These are phyloP conservation scores for Haematococcus lacustris DNA, from an alignment of 139 green algal species.

Conservation along the genomic window DNA sequence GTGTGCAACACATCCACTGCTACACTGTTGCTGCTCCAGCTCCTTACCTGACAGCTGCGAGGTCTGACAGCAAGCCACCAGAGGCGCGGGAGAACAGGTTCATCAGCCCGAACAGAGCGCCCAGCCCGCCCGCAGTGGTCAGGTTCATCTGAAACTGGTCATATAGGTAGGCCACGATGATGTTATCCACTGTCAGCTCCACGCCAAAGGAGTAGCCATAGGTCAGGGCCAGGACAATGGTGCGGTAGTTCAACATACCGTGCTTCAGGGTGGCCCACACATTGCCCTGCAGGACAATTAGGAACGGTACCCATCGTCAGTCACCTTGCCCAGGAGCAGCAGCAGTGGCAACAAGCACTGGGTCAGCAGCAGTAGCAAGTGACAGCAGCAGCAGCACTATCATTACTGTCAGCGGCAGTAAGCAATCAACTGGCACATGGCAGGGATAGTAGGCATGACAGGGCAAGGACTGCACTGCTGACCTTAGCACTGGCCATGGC, in stretches of 20 bases:
- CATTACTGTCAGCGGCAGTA: too few species aligned
- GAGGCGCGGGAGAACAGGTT: conserved; percentile 86
- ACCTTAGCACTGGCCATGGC: conserved; percentile 54
- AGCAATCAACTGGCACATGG: too few species aligned
- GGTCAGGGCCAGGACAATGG: conserved; percentile 55
- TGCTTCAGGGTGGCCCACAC: conserved; percentile 61
- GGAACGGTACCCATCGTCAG: too few species aligned
- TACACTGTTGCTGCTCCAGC: too few species aligned
- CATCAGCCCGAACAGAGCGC: conserved; percentile 73
- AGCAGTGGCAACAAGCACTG: too few species aligned
- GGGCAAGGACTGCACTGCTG: too few species aligned
- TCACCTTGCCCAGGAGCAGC: too few species aligned
- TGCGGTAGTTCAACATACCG: conserved; percentile 73
- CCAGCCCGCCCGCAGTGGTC: conserved; percentile 47
- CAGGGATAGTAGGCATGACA: too few species aligned
- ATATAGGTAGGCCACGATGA: conserved; percentile 58
- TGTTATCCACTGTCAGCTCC: conserved; percentile 81
- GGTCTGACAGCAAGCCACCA: conserved; percentile 67
- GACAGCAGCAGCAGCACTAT: too few species aligned
- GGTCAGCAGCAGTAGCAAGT: too few species aligned
- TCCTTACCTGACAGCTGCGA: conserved; percentile 20
- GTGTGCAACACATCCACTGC: too few species aligned
- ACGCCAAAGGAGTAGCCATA: conserved; percentile 83
- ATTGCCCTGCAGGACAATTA: conserved; percentile 21
- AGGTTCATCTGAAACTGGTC: conserved; percentile 67